These are phyloP conservation scores for Diplodia mutila DNA, from an alignment of 2,329 filamentous ascomycete species.

Conservation along the genomic window DNA sequence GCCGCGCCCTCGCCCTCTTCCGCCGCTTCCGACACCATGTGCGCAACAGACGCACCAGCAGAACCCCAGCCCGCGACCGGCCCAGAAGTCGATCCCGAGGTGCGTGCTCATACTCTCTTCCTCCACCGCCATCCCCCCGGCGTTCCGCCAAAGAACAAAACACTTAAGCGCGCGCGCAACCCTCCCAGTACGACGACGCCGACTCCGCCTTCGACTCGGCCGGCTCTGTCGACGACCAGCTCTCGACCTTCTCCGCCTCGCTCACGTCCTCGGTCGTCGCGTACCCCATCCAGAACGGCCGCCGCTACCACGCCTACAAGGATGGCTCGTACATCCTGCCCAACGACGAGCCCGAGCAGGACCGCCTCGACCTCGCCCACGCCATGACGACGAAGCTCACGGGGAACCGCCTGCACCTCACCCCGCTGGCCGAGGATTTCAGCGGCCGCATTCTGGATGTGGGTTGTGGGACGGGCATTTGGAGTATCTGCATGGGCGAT, in stretches of 20 bases:
- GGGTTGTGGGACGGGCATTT: slow-evolving; percentile 40
- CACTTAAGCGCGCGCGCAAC: not conserved
- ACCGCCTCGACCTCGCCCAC: slow-evolving; percentile 38
- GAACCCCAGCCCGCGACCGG: not conserved
- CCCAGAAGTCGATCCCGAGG: not conserved
- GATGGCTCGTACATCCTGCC: slow-evolving; percentile 41
- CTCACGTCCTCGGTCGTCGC: slow-evolving; percentile 27
- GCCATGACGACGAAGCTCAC: slow-evolving; percentile 44
- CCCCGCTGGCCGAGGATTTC: slow-evolving; percentile 27
- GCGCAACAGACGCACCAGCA: too few relatives aligned
- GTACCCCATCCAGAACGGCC: slow-evolving; percentile 34
- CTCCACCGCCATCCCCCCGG: too few relatives aligned
- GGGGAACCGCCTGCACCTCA: slow-evolving; percentile 34
- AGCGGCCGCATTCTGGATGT: slow-evolving; percentile 32
- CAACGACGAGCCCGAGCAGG: slow-evolving; percentile 38
- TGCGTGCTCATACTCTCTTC: not conserved
- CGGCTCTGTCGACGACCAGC: slow-evolving; percentile 30
- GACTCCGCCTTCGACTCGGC: slow-evolving; percentile 26
- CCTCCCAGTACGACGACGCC: not conserved
- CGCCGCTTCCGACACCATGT: not conserved
- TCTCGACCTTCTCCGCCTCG: slow-evolving; percentile 22
- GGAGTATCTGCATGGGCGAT: slow-evolving; percentile 39
- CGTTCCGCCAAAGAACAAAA: too few relatives aligned
- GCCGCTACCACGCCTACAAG: slow-evolving; percentile 35
- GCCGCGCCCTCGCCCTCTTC: too few relatives aligned